Conservation (phyloP, 768 basidiomycete species). For the Gelatoporia subvermispora region DNA sequence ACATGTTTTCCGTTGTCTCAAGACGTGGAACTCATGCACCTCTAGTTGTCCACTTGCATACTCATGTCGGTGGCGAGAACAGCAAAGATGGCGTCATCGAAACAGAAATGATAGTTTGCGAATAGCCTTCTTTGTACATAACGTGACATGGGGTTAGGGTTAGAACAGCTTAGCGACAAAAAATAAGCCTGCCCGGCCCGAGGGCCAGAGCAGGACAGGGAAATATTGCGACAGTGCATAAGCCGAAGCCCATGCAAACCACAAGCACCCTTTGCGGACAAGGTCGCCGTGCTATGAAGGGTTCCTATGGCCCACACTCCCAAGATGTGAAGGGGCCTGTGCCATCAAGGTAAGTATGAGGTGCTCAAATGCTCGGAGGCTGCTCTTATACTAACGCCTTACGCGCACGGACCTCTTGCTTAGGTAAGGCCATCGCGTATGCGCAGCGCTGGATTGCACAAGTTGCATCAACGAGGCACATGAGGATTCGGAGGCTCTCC, state of each 20-base stretch:
- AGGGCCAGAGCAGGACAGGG: slow-evolving; percentile 44
- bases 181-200: slow-evolving; percentile 47
- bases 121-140: neutral
- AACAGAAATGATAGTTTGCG: neutral
- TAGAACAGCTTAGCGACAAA: slow-evolving; percentile 18
- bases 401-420: slow-evolving; percentile 24
- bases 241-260: slow-evolving; percentile 45
- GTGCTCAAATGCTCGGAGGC: slow-evolving; percentile 5
- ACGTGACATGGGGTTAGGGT: slow-evolving; percentile 24
- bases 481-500: too few relatives aligned
- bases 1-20: too few relatives aligned
- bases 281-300: slow-evolving; percentile 51
- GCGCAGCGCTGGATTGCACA: slow-evolving; percentile 7
- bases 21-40: too few relatives aligned
- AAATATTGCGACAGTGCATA: slow-evolving; percentile 45
- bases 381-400: slow-evolving; percentile 14
- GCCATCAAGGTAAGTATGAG: slow-evolving; percentile 34
- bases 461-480: neutral
- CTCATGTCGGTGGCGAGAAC: neutral
- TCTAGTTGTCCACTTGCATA: too few relatives aligned
- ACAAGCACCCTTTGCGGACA: slow-evolving; percentile 42
- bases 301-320: slow-evolving; percentile 31
- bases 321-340: slow-evolving; percentile 32
- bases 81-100: slow-evolving; percentile 1
- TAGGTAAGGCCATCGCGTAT: slow-evolving; percentile 11